Base-by-base conservation (phyloP, 768 basidiomycete species). In the Inosperma sp. region DNA sequence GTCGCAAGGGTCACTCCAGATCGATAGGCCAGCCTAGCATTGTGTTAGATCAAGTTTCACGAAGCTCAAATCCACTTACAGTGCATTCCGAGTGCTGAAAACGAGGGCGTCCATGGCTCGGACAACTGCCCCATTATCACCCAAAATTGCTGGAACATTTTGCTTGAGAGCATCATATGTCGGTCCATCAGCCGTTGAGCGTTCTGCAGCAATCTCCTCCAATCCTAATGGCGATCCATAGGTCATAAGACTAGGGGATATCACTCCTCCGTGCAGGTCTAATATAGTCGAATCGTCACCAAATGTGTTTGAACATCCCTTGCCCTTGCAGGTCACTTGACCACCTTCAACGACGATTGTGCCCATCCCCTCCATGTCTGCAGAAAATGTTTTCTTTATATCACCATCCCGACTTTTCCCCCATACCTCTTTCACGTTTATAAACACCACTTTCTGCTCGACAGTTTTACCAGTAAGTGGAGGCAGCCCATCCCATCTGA, bases 181-280 rank as follows among this genome's bases (percentile, higher is more conserved):
- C 36, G 70, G 67, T 1, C 83, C 83, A 48, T 84, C 84, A 13
- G 74, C 73, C 5, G 85, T 93, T 10, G 83, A 81, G 19, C 78
- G 69, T 63, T 93, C 92, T 21, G 72, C 69, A 14, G 70, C 66
- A 27, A 93, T 93, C 63, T 92, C 91, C 62, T 81, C 81, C 29
- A 90, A 60, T 4, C 91, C 92, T 19, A 95, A 63, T 17, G 78
- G 68, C 14, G 87, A 80, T 3, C 92, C 92, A 57, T 76, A 76
- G 0, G 78, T 66, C 75, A 79, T 74, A 51, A 92, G 61, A 5
- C 86, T 87, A 13, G 90, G 86, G 9, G 72, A 68, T 42, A 86
- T 76, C 2, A 74, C 68, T 5, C 92, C 92, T 0, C 87, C 84
- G 33, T 77, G 70, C 10, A 93, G 74, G 61, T 93, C 80, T 39